Percentiles rank a stretch among this genome's conserved stretches.
phyloP scores from a whole-genome alignment of 2,329 filamentous ascomycete genomes.

The Stemphylium lycopersici region DNA sequence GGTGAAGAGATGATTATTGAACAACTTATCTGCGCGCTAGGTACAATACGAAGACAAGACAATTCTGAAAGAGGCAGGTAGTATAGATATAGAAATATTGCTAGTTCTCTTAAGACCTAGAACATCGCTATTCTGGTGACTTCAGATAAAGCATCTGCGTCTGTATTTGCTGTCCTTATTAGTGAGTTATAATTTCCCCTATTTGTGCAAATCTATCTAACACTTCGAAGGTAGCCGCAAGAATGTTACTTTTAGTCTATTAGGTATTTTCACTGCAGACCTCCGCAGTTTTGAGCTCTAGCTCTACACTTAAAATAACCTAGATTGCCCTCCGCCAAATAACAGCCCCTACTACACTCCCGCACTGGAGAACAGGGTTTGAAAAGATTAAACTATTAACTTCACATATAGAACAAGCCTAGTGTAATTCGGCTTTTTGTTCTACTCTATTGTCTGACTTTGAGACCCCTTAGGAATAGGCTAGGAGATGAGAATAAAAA shows the following conservation, averaged over 20 bases:
- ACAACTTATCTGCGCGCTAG: not conserved
- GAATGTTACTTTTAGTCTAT: not conserved
- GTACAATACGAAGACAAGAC: not conserved
- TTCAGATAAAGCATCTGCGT: not conserved
- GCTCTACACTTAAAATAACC: not conserved
- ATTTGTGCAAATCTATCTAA: not conserved
- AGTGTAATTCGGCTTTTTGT: not conserved
- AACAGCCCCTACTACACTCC: not conserved
- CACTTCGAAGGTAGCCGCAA: not conserved
- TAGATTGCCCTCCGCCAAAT: not conserved
- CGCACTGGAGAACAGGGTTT: not conserved
- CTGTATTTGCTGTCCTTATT: not conserved
- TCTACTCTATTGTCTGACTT: not conserved
- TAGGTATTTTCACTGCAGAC: not conserved
- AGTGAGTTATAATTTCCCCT: not conserved
- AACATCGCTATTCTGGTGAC: not conserved
- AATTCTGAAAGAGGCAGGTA: not conserved
- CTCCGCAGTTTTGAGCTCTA: not conserved
- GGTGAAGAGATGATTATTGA: not conserved
- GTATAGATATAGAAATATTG: not conserved
- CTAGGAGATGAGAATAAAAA: too few relatives aligned
- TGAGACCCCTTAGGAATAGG: too few relatives aligned
- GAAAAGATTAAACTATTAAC: not conserved
- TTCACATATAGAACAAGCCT: not conserved
- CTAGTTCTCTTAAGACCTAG: not conserved